Conservation (phyloP, 1,139 yeast genomes). For the Yarrowia galli region DNA sequence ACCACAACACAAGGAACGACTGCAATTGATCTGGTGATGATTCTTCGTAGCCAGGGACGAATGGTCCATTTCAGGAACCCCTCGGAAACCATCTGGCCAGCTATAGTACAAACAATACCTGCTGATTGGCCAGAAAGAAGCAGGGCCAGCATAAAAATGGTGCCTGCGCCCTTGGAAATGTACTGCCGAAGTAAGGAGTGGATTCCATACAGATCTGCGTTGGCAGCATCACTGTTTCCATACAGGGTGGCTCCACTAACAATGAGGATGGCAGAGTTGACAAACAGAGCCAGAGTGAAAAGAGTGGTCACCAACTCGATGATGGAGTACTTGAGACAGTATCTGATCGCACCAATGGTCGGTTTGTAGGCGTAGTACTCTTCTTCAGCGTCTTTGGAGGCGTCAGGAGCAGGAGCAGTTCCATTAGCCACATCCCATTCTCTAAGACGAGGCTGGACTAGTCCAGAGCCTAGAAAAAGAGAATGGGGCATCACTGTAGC, state of each 20-base stretch:
- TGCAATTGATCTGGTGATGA: constrained; percentile 84
- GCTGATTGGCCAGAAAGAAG: constrained; percentile 97
- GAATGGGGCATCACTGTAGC: constrained; percentile 99
- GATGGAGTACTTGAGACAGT: constrained; percentile 73
- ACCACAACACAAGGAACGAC: constrained; percentile 88
- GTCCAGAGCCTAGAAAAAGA: constrained; percentile 86
- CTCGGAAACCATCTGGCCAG: constrained; percentile 96
- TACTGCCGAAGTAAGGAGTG: constrained; percentile 75
- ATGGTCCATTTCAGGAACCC: constrained; percentile 88
- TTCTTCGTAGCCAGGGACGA: constrained; percentile 84
- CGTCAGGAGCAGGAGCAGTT: constrained; percentile 52
- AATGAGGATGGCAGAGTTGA: constrained; percentile 81
- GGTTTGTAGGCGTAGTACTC: constrained; percentile 60
- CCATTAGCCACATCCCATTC: constrained; percentile 81
- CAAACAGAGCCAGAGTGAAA: constrained; percentile 82
- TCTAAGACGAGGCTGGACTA: constrained; percentile 86
- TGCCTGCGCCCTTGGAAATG: constrained; percentile 89
- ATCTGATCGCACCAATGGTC: constrained; percentile 71
- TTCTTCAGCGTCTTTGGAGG: constrained; percentile 46
- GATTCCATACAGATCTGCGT: constrained; percentile 87
- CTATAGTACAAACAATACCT: constrained; percentile 95
- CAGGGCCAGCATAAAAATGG: constrained; percentile 89
- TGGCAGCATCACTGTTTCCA: constrained; percentile 72
- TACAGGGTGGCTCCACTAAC: constrained; percentile 85
- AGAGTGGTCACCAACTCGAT: constrained; percentile 78